Conservation (phyloP, 75 land plant species). For the Pinus albicaulis region DNA sequence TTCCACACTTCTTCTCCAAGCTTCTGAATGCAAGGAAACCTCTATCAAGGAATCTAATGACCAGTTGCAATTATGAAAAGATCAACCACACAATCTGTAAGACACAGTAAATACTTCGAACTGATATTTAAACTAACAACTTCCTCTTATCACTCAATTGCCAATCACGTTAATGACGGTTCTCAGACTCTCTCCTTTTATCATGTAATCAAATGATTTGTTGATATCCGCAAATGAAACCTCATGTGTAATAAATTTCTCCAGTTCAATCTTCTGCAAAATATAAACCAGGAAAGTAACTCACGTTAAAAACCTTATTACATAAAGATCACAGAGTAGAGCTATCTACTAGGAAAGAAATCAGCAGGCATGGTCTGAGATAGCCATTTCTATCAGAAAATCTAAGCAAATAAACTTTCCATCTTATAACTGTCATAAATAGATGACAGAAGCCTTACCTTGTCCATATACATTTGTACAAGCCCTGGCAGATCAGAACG, state of each 20-base stretch:
- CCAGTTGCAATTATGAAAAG: too few relatives aligned
- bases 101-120: too few relatives aligned
- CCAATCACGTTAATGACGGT: conserved; percentile 57
- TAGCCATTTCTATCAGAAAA: neutral
- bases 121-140: too few relatives aligned
- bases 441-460: conserved; percentile 22
- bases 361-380: neutral
- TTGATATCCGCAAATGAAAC: conserved; percentile 75
- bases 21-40: too few relatives aligned
- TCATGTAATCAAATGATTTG: conserved; percentile 74
- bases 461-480: conserved; percentile 45
- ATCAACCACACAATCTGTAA: too few relatives aligned
- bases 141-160: too few relatives aligned
- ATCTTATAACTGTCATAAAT: neutral
- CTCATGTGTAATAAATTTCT: conserved; percentile 83
- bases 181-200: conserved; percentile 64
- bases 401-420: too few relatives aligned
- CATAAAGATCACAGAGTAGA: neutral
- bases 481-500: conserved; percentile 33
- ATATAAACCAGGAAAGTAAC: too few relatives aligned
- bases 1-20: too few relatives aligned
- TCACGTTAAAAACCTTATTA: too few relatives aligned
- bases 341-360: neutral
- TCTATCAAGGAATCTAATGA: too few relatives aligned
- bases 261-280: conserved; percentile 70